A percentile compares a stretch with the other conserved stretches of the same genome.
phyloP scores from a whole-genome alignment of 1,139 yeast genomes.

The Martiniozyma asiatica region DNA sequence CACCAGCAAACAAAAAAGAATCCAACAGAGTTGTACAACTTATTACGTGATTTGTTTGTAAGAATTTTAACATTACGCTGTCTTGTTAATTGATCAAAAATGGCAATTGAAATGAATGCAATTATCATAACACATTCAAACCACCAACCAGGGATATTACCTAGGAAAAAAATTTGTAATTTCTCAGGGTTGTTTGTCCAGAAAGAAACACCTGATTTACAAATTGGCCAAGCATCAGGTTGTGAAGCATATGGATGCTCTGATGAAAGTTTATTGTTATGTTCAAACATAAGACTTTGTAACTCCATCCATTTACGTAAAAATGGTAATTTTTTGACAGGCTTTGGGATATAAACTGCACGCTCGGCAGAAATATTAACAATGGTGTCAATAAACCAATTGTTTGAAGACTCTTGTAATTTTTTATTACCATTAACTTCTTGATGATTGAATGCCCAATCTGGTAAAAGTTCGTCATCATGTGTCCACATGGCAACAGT shows the following conservation, averaged over 20 bases:
- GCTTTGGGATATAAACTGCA: conserved; percentile 43
- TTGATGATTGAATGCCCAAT: conserved; percentile 87
- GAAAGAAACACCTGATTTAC: conserved; percentile 86
- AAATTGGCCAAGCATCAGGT: conserved; percentile 91
- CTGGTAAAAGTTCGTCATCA: conserved; percentile 69
- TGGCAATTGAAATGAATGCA: conserved; percentile 46
- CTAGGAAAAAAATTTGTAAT: conserved; percentile 78
- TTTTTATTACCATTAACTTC: conserved; percentile 94
- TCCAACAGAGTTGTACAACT: conserved; percentile 70
- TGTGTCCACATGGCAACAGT: conserved; percentile 95
- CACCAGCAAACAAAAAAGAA: conserved; percentile 83
- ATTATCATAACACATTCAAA: conserved; percentile 60
- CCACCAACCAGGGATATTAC: conserved; percentile 92
- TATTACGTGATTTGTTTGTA: conserved; percentile 52
- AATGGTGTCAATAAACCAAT: conserved; percentile 73
- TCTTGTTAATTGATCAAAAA: conserved; percentile 68
- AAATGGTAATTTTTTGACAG: conserved; percentile 52
- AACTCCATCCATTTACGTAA: conserved; percentile 81
- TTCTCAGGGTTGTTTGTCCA: conserved; percentile 61
- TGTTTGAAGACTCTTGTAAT: conserved; percentile 49
- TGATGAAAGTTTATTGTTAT: conserved; percentile 74
- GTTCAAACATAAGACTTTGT: conserved; percentile 81
- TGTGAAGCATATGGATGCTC: conserved; percentile 95
- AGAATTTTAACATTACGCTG: conserved; percentile 58
- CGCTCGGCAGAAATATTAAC: conserved; percentile 55